Evolutionary conservation across 2,329 filamentous ascomycete species (phyloP), one percentile per base, ranked within the genome.

Genomic region (Paraphaeosphaeria minitans): DNA sequence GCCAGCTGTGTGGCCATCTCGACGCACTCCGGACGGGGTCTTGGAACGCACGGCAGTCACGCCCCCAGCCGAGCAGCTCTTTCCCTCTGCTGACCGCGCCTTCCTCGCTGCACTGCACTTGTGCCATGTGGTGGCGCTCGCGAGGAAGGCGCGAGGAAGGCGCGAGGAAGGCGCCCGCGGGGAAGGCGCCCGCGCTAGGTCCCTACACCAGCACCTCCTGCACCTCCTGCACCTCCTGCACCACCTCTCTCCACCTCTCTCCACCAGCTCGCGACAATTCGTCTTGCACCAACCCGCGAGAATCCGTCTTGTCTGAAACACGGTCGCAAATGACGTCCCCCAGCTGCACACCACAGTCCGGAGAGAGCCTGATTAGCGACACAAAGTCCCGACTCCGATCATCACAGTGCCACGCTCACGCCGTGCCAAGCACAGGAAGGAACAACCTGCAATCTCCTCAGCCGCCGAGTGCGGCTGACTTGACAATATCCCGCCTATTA

Each of bases 401-500:
- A 24, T 46, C 19, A n/a, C 7, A 13, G 39, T 43, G 37, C 27
- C 37, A 31, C 39, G 14, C 27, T 45, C 22, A 31, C 50, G 37
- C 24, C 35, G 35, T 14, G 51, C 41, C 51, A 46, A 53, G 51
- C 39, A 4, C 29, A 9, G 24, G 12, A 31, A 24, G 50, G 50
- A 53, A 19, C 1, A n/a, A n/a, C 50, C 14, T 53, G 50, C 51
- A 53, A 53, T 53, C 51, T 53, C 51, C 51, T 41, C 48, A 21
- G 6, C 5, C 33, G 22, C 33, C 47, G 21, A 16, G 8, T 3
- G 16, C 41, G 43, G 41, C 51, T 45, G 51, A 53, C 21, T 2
- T 53, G 37, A 27, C 39, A 53, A 35, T 53, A 46, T 45, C 27
- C 51, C 51, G 41, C 51, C 51, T 53, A 53, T 53, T 41, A 53